Evolutionary conservation across 352 stramenopile species (phyloP), one percentile per base, ranked within the genome.

Genomic region (Phytophthora meadii): DNA sequence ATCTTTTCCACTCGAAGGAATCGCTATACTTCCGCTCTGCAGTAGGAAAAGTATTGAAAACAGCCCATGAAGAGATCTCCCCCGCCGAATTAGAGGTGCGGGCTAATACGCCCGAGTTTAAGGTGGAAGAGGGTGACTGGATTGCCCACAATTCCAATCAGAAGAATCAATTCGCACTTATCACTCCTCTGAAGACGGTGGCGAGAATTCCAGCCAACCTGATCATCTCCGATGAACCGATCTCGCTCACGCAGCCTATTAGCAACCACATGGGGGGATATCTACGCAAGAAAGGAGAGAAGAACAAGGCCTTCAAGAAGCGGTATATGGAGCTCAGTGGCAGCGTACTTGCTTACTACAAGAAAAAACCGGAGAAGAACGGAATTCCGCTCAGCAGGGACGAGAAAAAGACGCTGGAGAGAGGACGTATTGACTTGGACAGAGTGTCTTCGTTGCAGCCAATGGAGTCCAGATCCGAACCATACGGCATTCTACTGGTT

Each of bases 91-190:
- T 96, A 17, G 88, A 96, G 70, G 82, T 96, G 39, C 77, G 88
- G n/a, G 88, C 88, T n/a, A 94, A 96, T 61, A 96, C 88, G 19
- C 88, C 88, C 15, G 86, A 96, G 60, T 96, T 92, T 69, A 93
- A 92, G 62, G 80, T 96, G 41, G 77, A 92, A 52, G 81, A 94
- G 59, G 74, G 84, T 57, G 88, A 96, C 67, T 96, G 88, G 88
- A 88, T 96, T 24, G 88, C 88, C 19, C 88, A 96, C 65, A 88
- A 88, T 44, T 81, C 78, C 11, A 90, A 89, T 67, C 70, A 76
- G 46, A 82, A 79, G 62, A 96, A 94, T 65, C 82, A 93, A 64
- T 81, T 92, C 22, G 74, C 81, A 42, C 69, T 96, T 8, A 93
- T 94, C 41, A 90, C 82, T 39, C 84, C 88, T 34, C 70, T 96